phyloP scores from a whole-genome alignment of 352 stramenopile genomes.

The Lagenidium giganteum region DNA sequence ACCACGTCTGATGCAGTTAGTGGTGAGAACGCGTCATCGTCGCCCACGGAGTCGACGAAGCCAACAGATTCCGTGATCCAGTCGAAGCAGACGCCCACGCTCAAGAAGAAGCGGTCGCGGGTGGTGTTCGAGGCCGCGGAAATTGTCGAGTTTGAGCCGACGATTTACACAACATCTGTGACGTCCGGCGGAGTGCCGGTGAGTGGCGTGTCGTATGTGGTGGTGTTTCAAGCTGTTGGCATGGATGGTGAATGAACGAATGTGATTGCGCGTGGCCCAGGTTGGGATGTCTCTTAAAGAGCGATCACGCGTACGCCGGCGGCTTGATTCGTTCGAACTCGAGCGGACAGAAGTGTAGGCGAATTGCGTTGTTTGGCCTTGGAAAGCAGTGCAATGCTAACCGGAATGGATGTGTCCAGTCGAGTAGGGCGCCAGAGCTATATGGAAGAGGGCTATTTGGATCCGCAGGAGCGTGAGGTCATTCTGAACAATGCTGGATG shows the following conservation, averaged over 20 bases:
- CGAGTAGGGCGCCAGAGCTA: constrained; percentile 76
- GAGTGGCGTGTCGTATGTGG: neutral
- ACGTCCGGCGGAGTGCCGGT: constrained; percentile 69
- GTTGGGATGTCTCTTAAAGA: constrained; percentile 75
- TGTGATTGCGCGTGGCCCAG: too few species aligned
- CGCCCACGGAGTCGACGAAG: too few species aligned
- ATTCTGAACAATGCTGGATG: constrained; percentile 81
- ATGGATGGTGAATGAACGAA: neutral
- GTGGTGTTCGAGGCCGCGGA: constrained; percentile 76
- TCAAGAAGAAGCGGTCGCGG: constrained; percentile 56
- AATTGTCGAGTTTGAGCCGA: constrained; percentile 84
- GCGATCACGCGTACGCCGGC: constrained; percentile 57
- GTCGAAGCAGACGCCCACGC: too few species aligned
- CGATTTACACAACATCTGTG: constrained; percentile 74
- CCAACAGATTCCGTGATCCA: too few species aligned
- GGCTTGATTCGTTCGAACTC: constrained; percentile 76
- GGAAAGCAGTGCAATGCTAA: constrained; percentile 17
- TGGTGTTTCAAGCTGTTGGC: neutral
- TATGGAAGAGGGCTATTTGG: constrained; percentile 84
- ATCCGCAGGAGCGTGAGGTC: constrained; percentile 63
- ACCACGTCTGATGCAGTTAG: too few species aligned
- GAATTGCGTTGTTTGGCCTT: too few species aligned
- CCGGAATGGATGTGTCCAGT: constrained; percentile 13
- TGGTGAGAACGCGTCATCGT: too few species aligned
- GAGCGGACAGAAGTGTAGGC: constrained; percentile 62